Base-by-base conservation (phyloP, 257 asterid genomes). In the Penstemon davidsonii region DNA sequence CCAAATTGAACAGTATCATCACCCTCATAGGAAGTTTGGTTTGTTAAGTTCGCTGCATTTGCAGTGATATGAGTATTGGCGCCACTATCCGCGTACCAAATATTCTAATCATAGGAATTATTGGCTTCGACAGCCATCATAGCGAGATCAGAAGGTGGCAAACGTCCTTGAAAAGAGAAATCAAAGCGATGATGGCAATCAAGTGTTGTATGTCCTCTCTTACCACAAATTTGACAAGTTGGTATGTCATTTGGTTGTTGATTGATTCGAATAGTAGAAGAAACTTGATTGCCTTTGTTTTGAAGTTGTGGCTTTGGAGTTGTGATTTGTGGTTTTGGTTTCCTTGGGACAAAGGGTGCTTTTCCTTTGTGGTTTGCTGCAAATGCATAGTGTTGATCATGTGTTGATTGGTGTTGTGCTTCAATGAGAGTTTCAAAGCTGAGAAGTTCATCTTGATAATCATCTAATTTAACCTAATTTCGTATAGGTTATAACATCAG, bases 371-470 rank as follows among this genome's bases (percentile, higher is more conserved):
- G 55, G 15, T 5, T 50, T 12, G 11, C 11, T 50, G 15, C 2
- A 50, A 50, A 50, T 44, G 49, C 49, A 9, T 44, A 44, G 10
- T 44, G 49, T 44, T 9, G 49, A 44, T 44, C 49, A 9, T 1
- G 49, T 9, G 10, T 9, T 9, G 10, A 9, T 5, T 44, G 7
- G 49, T 44, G 49, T 44, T 44, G 49, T 44, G 49, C 55, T 5
- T 50, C 55, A 50, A 50, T 50, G 3, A 50, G 55, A 50, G 55
- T 50, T 50, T 50, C 55, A 50, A 50, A 50, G 55, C 55, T 50
- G 4, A 50, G 15, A 50, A 4, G 55, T 7, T 50, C 55, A 50
- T 6, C 49, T 9, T 44, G 49, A 9, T 0, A 44, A 9, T 44
- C 3, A 44, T 44, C 49, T n/a, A n/a, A n/a, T n/a, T n/a, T n/a